phyloP scores from a whole-genome alignment of 768 basidiomycete species.

The Termitomyces sp. region DNA sequence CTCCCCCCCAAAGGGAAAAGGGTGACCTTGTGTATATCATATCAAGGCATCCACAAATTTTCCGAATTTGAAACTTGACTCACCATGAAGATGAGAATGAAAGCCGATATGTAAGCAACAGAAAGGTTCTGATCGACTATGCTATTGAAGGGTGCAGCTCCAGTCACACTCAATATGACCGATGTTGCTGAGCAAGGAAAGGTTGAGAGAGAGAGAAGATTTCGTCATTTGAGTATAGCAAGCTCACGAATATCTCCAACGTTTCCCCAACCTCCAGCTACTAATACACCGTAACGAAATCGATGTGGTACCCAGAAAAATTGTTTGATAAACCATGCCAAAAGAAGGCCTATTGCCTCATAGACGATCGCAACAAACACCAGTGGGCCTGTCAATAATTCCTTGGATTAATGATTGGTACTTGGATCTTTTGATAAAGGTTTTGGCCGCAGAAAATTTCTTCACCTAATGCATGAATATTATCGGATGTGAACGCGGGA shows the following conservation, averaged over 20 bases:
- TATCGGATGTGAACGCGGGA: constrained; percentile 54
- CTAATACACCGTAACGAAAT: constrained; percentile 65
- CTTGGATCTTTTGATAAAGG: background rate
- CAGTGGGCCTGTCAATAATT: constrained; percentile 45
- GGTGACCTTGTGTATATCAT: constrained; percentile 37
- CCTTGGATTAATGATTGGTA: background rate
- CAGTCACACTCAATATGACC: constrained; percentile 58
- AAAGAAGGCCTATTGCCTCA: constrained; percentile 43
- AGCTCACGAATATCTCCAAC: constrained; percentile 63
- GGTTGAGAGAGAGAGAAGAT: background rate
- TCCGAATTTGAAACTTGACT: constrained; percentile 10
- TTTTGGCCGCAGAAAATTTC: background rate
- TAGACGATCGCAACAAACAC: constrained; percentile 58
- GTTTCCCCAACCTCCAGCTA: constrained; percentile 67
- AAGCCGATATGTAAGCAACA: constrained; percentile 60
- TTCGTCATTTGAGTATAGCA: too few relatives aligned
- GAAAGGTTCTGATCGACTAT: constrained; percentile 51
- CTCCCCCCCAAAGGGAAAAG: constrained; percentile 61
- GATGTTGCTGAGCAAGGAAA: constrained; percentile 43
- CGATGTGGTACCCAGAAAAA: constrained; percentile 76
- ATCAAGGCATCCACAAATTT: background rate
- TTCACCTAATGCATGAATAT: constrained; percentile 49
- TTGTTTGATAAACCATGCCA: constrained; percentile 51
- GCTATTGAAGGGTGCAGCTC: constrained; percentile 56
- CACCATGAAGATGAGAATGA: constrained; percentile 57